Conservation (phyloP, 192 early-diverging fungal species). For the Anaeromyces robustus region DNA sequence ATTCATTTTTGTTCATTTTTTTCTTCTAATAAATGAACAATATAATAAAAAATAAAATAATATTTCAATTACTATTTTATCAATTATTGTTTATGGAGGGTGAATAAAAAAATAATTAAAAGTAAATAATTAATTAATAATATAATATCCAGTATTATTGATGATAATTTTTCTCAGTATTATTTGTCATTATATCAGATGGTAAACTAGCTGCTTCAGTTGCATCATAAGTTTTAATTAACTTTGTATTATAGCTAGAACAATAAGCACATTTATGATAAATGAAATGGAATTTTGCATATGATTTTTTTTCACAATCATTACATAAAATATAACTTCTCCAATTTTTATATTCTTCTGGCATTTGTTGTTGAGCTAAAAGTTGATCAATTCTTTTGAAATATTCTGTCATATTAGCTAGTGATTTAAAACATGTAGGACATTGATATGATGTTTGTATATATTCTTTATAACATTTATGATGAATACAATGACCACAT, state of each 20-base stretch:
- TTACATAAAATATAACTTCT: constrained; percentile 74
- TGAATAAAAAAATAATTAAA: no score
- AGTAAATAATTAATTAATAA: no score
- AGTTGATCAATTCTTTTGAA: constrained; percentile 70
- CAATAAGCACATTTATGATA: constrained; percentile 73
- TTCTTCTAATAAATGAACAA: no score
- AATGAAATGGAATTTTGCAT: constrained; percentile 80
- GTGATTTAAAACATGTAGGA: constrained; percentile 82
- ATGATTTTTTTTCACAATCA: constrained; percentile 77
- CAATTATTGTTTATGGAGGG: no score
- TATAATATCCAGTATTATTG: no score
- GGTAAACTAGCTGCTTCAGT: background rate
- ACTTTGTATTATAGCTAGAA: background rate
- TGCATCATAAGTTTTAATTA: background rate
- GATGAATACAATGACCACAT: constrained; percentile 87
- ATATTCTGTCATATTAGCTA: constrained; percentile 66
- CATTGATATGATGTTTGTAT: constrained; percentile 87
- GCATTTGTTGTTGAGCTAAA: constrained; percentile 72
- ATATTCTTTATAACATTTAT: constrained; percentile 65
- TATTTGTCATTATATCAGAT: background rate
- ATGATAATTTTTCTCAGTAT: no score
- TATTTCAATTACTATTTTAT: no score
- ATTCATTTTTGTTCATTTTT: no score
- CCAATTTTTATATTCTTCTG: constrained; percentile 64
- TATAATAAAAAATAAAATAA: no score